Conservation (phyloP, 257 asterid species). For the Solanum sparsipilum region DNA sequence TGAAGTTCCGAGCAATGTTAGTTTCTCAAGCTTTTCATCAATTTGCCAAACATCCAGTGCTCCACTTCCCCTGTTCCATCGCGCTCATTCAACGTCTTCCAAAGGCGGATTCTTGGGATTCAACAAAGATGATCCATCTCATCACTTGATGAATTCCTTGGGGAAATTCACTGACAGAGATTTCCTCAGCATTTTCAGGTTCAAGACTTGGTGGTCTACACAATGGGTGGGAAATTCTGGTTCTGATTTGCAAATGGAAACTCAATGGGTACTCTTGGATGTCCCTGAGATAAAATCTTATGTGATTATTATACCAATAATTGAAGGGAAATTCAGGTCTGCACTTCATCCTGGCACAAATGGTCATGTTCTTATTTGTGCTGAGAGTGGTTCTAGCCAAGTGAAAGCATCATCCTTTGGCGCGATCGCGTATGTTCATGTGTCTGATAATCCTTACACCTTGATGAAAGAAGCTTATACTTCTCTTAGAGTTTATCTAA, state of each 20-base stretch:
- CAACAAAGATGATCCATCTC: conserved; percentile 22
- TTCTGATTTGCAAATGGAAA: conserved; percentile 14
- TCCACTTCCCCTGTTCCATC: conserved; percentile 28
- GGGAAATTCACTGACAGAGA: conserved; percentile 11
- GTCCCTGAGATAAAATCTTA: conserved; percentile 10
- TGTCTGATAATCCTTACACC: conserved; percentile 8
- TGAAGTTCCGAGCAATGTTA: conserved; percentile 47
- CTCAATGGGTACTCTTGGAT: conserved; percentile 19
- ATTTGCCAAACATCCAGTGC: conserved; percentile 33
- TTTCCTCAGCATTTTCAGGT: conserved; percentile 25
- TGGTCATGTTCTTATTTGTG: conserved; percentile 50
- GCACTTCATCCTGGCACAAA: conserved; percentile 38
- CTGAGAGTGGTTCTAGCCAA: conserved; percentile 40
- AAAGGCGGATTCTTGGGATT: conserved; percentile 64
- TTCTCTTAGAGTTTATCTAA: conserved; percentile 15
- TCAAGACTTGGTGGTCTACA: conserved; percentile 31
- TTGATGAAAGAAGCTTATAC: conserved; percentile 11
- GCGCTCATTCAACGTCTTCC: conserved; percentile 31
- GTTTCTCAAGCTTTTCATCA: conserved; percentile 36
- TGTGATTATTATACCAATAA: conserved; percentile 31
- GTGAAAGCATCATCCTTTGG: not conserved
- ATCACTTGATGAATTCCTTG: conserved; percentile 42
- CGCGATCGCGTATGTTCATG: not conserved
- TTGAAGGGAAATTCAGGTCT: conserved; percentile 63
- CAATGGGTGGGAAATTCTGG: conserved; percentile 20